These are phyloP conservation scores for Acorus calamus DNA, from an alignment of 106 monocot genomes.

Conservation along the genomic window DNA sequence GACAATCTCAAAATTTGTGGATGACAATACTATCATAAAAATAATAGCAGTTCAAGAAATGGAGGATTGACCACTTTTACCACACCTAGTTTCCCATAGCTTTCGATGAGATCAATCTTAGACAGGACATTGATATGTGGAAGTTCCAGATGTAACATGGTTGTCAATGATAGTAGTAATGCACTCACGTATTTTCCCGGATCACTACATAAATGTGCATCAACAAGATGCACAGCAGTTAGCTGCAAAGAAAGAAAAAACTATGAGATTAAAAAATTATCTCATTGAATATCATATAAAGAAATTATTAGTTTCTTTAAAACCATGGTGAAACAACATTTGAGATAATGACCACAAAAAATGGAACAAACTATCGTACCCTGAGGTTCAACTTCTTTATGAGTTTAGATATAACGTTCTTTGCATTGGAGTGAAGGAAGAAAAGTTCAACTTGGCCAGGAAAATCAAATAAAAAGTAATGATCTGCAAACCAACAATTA, in stretches of 20 bases:
- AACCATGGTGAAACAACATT: neutral
- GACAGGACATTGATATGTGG: conserved; percentile 96
- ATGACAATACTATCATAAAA: too few relatives aligned
- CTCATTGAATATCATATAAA: neutral
- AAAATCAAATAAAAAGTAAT: conserved; percentile 93
- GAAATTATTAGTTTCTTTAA: conserved; percentile 5
- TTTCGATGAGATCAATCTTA: conserved; percentile 95
- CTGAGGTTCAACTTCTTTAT: conserved; percentile 64
- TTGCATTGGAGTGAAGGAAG: conserved; percentile 93
- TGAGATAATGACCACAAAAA: neutral
- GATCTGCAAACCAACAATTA: conserved; percentile 45
- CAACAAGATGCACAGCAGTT: conserved; percentile 79
- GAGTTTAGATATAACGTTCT: conserved; percentile 65
- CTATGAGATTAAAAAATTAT: too few relatives aligned
- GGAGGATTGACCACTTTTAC: neutral
- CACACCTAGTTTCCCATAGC: conserved; percentile 83
- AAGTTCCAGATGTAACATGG: conserved; percentile 91
- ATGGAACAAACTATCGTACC: conserved; percentile 29
- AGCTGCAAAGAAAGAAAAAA: conserved; percentile 37
- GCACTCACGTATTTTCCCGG: conserved; percentile 96
- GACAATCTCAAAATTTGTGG: too few relatives aligned
- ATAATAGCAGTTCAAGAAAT: neutral
- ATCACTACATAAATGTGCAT: conserved; percentile 93
- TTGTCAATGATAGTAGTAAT: conserved; percentile 74
- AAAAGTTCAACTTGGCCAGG: conserved; percentile 99